Evolutionary conservation across 2,329 filamentous ascomycete genomes (phyloP).

Genomic region (Macroventuria anomochaeta): DNA sequence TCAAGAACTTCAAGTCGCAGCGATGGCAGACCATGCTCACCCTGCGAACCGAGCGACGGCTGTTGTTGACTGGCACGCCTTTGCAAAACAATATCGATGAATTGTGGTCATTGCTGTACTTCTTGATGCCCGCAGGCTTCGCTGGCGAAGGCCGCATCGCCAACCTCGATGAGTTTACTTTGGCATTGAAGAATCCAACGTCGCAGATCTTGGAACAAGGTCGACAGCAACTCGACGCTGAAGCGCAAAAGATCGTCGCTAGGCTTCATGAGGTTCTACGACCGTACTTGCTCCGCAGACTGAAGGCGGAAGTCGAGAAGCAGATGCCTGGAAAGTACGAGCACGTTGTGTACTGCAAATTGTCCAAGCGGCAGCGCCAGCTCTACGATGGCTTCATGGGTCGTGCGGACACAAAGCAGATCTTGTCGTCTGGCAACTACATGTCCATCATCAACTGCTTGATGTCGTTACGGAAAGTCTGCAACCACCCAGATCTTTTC

Average conservation of each 20-base stretch:
- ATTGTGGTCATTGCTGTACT: conserved; percentile 95
- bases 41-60: conserved; percentile 86
- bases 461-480: conserved; percentile 97
- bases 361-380: conserved; percentile 94
- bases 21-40: conserved; percentile 94
- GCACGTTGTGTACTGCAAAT: conserved; percentile 91
- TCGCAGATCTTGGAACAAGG: conserved; percentile 96
- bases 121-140: conserved; percentile 88
- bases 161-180: conserved; percentile 92
- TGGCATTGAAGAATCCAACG: conserved; percentile 94
- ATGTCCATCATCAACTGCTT: conserved; percentile 98
- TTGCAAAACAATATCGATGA: conserved; percentile 97
- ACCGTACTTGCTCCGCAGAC: conserved; percentile 85
- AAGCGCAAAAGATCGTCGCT: conserved; percentile 87
- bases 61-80: conserved; percentile 91
- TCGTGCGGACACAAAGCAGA: conserved; percentile 85
- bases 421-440: conserved; percentile 90
- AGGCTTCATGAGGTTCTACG: conserved; percentile 94
- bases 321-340: conserved; percentile 99
- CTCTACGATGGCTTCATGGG: conserved; percentile 97
- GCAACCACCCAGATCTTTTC: conserved; percentile 97
- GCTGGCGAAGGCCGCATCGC: conserved; percentile 89
- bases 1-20: conserved; percentile 99
- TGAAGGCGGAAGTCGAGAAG: conserved; percentile 98
- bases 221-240: conserved; percentile 90